Evolutionary conservation across 306 rosid species (phyloP), one percentile per base, ranked within the genome.

Genomic region (Luffa aegyptiaca): DNA sequence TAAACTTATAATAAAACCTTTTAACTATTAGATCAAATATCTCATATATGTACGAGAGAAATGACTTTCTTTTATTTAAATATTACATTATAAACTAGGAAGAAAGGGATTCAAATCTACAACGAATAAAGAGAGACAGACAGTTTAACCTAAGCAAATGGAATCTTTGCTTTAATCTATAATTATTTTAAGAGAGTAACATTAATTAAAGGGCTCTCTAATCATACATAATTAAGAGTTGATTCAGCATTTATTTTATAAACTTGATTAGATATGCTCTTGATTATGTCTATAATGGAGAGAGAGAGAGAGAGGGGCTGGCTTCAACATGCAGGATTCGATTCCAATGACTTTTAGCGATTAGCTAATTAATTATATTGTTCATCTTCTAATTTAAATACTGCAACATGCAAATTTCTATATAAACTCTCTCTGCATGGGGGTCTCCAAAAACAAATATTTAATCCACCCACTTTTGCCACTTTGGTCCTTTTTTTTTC

Each of bases 251-350:
- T 72, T 21, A 26, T 72, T 21, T 26, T 26, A 63, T 5, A 46
- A 62, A 70, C 51, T 70, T 70, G 76, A 70, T 70, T 68, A 69
- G 75, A 69, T 69, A 42, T n/a, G 53, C 5, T 44, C 0, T 69
- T 69, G 75, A 69, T 69, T 41, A 68, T 68, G 74, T 41, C 18
- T 68, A 68, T 41, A 68, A 41, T 68, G 26, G 18, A 62, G 26
- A 65, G 74, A 68, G 31, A 26, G 65, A 58, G 46, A 68, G 51
- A 63, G 9, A 35, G 20, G 52, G 74, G 74, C 74, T 68, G 56
- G 76, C 76, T 45, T 70, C 76, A 70, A 70, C 76, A 70, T 45
- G 76, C 56, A 70, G 39, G 76, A 70, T 42, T 46, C 39, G 76
- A 70, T 42, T 70, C 76, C 76, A 70, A 45, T 68, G 21, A 68